Base-by-base conservation (phyloP, 345 rosid genomes). In the Eutrema japonicum region DNA sequence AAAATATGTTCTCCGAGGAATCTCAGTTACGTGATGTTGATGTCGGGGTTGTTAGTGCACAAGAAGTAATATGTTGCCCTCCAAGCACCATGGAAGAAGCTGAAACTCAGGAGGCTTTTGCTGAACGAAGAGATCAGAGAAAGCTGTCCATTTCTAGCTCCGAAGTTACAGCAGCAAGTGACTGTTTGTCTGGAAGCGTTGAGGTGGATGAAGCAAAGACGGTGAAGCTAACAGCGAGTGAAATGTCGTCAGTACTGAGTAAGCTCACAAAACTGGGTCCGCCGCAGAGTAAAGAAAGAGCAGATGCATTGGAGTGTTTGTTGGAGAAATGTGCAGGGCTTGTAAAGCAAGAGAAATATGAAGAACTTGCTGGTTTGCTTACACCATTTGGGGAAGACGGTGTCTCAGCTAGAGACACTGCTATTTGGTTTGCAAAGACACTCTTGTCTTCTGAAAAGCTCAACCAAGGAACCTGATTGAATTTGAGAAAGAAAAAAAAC, bases 321-420 rank as follows among this genome's bases (percentile, higher is more conserved):
- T 85, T 95, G 2, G 99, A 95, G 85, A 82, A 90, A 45, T 92
- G 99, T 43, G 99, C 98, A 4, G 76, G 84, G 84, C 84, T 95
- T 43, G 92, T 95, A 50, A 92, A 87, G 83, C 94, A 92, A 59
- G 96, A 92, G 48, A 92, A 92, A 68, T 75, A 83, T 9, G 91
- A 92, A 10, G 99, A 95, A 68, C 97, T 95, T 52, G 73, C 96
- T 9, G 96, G 98, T 52, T 88, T 95, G 75, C 88, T 92, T 37
- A 85, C 85, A 70, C 99, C 99, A 30, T 95, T 95, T 45, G 98
- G 98, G 3, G 96, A 89, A 74, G 99, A 95, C 71, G 78, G 78
- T 8, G 96, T 90, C 5, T 95, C 99, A 4, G 93, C 99, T 0
- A 90, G 97, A 70, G 99, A 95, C 78, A 95, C 99, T 16, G 99